phyloP scores from a whole-genome alignment of 2,329 filamentous ascomycete species.

The Colletotrichum sp. region DNA sequence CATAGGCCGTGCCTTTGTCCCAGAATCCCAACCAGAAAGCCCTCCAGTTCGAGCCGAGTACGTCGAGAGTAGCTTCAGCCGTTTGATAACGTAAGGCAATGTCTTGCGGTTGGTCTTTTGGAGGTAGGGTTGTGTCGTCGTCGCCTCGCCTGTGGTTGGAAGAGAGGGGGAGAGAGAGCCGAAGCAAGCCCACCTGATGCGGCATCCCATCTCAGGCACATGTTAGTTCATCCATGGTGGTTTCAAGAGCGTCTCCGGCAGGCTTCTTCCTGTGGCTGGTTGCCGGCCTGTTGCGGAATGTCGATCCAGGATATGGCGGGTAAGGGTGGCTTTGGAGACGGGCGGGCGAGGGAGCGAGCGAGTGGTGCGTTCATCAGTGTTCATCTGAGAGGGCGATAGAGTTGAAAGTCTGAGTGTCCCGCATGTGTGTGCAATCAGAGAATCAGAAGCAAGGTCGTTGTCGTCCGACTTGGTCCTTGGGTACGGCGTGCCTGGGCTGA shows the following conservation, averaged over 20 bases:
- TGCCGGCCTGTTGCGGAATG: neutral
- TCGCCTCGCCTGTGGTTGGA: neutral
- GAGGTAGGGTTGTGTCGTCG: neutral
- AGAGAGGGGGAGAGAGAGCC: neutral
- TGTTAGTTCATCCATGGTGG: neutral
- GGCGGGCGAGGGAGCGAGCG: neutral
- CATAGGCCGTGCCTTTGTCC: neutral
- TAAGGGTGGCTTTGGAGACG: neutral
- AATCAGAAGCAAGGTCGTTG: slow-evolving; percentile 7
- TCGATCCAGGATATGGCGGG: neutral
- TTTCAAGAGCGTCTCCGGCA: slow-evolving; percentile 18
- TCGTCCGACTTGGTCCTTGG: neutral
- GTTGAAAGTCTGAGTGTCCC: slow-evolving; percentile 10
- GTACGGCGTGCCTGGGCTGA: neutral
- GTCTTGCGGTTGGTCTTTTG: neutral
- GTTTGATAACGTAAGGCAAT: neutral
- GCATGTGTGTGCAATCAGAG: neutral
- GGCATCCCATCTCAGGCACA: neutral
- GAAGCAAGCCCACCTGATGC: neutral
- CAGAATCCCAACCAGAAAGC: neutral
- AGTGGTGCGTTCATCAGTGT: slow-evolving; percentile 1
- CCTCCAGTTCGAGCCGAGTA: neutral
- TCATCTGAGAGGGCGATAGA: slow-evolving; percentile 10
- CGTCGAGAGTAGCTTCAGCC: neutral
- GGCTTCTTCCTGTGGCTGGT: neutral